These are phyloP conservation scores for Trichoderma cornu-damae DNA, from an alignment of 2,329 filamentous ascomycete genomes.

Conservation along the genomic window DNA sequence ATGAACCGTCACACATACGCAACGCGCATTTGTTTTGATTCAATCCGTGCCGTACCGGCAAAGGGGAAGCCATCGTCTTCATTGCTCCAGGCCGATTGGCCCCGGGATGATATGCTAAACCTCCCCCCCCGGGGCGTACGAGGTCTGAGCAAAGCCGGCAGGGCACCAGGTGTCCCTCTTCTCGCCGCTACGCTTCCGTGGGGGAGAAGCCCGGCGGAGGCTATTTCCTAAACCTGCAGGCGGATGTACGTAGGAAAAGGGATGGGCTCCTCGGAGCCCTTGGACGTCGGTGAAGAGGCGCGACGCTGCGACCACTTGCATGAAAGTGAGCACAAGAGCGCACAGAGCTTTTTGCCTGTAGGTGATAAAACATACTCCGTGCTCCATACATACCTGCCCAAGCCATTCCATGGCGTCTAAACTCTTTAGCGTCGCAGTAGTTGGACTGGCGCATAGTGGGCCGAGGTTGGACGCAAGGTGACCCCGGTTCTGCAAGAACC, in stretches of 20 bases:
- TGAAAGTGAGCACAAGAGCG: conserved; percentile 14
- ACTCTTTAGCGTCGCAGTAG: conserved; percentile 14
- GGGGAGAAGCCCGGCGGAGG: background rate
- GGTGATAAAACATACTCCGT: conserved; percentile 9
- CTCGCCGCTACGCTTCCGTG: background rate
- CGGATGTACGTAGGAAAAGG: background rate
- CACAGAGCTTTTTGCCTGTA: conserved; percentile 11
- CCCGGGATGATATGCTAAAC: background rate
- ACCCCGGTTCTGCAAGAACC: conserved; percentile 4
- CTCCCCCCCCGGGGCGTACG: background rate
- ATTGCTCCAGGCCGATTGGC: background rate
- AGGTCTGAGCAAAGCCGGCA: background rate
- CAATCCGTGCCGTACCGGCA: background rate
- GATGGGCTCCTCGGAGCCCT: background rate
- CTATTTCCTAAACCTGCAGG: conserved; percentile 4
- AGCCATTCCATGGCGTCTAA: conserved; percentile 8
- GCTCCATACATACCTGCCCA: conserved; percentile 1
- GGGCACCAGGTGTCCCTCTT: background rate
- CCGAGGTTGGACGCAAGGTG: conserved; percentile 9
- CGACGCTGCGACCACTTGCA: conserved; percentile 15
- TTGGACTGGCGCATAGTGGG: conserved; percentile 9
- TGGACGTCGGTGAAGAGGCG: conserved; percentile 18
- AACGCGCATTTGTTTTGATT: background rate
- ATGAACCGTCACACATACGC: conserved; percentile 17
- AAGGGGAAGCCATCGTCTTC: background rate